Evolutionary conservation across 164 flowering plant genomes (phyloP).

Genomic region (Aristolochia fimbriata): DNA sequence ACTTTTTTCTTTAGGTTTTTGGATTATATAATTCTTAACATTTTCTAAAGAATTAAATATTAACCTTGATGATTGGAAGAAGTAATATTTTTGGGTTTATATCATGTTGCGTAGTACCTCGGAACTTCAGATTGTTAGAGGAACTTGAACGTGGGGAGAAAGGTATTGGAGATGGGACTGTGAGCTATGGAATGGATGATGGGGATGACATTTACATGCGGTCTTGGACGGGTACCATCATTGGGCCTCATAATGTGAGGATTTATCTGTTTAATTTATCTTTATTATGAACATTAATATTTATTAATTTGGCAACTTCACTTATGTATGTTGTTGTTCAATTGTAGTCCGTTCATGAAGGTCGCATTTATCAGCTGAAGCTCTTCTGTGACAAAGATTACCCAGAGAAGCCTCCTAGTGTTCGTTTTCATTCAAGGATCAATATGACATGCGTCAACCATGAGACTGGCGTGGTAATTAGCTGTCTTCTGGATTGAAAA

Average conservation of each 20-base stretch:
- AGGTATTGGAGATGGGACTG: slow-evolving; percentile 88
- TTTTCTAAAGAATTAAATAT: no score
- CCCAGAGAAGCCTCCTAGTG: slow-evolving; percentile 94
- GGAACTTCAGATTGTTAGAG: slow-evolving; percentile 83
- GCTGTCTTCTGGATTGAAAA: slow-evolving; percentile 1
- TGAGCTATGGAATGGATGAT: slow-evolving; percentile 93
- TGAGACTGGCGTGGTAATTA: slow-evolving; percentile 87
- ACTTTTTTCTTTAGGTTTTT: background rate
- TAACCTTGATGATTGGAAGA: background rate
- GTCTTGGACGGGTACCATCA: slow-evolving; percentile 85
- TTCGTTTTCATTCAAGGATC: slow-evolving; percentile 84
- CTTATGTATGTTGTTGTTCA: background rate
- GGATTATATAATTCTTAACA: no score
- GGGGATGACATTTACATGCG: slow-evolving; percentile 91
- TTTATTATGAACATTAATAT: background rate
- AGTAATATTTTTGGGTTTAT: background rate
- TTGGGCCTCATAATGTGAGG: slow-evolving; percentile 83
- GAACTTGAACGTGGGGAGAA: slow-evolving; percentile 94
- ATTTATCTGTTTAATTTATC: background rate
- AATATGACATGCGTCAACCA: slow-evolving; percentile 92
- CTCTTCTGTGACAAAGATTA: slow-evolving; percentile 95
- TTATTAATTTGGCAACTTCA: background rate
- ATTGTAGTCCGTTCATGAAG: slow-evolving; percentile 90
- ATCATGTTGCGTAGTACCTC: slow-evolving; percentile 48
- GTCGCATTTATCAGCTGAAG: slow-evolving; percentile 95